Evolutionary conservation across 371 early-diverging fungal genomes (phyloP).

Genomic region (Mortierella sp.): DNA sequence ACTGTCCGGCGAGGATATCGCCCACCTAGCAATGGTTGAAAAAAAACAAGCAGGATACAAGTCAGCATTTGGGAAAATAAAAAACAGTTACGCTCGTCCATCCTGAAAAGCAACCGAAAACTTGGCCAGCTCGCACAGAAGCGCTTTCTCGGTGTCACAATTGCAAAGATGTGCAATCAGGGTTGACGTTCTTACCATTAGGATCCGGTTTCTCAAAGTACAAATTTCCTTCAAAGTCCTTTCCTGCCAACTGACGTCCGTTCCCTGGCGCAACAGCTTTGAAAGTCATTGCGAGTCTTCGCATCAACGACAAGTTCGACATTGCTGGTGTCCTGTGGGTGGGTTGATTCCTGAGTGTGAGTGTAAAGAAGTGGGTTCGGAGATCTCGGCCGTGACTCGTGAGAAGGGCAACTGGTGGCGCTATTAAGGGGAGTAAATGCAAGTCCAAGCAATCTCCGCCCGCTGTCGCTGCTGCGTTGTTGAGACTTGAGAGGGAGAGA

Average conservation of each 20-base stretch:
- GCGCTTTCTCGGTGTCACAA: no score
- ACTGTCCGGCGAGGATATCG: conserved; percentile 51
- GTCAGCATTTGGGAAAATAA: no score
- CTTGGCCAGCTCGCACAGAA: no score
- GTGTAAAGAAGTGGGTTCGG: background rate
- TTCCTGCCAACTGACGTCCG: conserved; percentile 69
- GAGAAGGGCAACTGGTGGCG: background rate
- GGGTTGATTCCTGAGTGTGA: background rate
- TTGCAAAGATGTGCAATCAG: no score
- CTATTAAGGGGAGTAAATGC: background rate
- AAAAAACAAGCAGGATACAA: background rate
- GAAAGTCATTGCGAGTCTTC: conserved; percentile 47
- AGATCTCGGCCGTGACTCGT: background rate
- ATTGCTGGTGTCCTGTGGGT: conserved; percentile 3
- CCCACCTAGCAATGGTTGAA: conserved; percentile 28
- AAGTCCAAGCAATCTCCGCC: background rate
- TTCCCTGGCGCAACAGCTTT: conserved; percentile 66
- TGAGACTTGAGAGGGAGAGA: no score
- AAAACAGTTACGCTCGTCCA: no score
- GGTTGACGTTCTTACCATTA: conserved; percentile 47
- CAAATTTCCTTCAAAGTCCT: conserved; percentile 76
- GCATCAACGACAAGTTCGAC: conserved; percentile 31
- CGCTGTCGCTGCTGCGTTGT: no score
- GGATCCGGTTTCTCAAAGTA: conserved; percentile 81
- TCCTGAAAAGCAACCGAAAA: no score